Conservation (phyloP, 148 eudicot species). For the Fallopia convolvulus region DNA sequence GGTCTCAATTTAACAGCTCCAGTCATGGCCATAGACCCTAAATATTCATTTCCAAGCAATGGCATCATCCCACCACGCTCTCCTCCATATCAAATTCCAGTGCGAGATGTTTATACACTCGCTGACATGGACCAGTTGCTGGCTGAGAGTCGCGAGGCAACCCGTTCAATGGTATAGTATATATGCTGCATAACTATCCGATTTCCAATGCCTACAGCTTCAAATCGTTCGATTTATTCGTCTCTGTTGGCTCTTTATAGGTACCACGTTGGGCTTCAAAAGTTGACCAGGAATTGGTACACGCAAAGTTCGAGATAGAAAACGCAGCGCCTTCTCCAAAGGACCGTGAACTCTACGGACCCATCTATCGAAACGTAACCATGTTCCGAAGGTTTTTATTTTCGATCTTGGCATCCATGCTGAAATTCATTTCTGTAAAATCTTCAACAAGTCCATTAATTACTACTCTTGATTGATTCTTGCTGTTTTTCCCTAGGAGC, state of each 20-base stretch:
- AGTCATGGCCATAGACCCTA: neutral
- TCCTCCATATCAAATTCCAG: neutral
- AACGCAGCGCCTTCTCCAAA: constrained; percentile 25
- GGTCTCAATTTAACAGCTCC: neutral
- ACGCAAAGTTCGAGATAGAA: constrained; percentile 44
- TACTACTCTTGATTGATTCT: neutral
- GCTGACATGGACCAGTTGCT: constrained; percentile 9
- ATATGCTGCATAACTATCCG: neutral
- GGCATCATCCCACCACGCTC: neutral
- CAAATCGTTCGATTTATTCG: neutral
- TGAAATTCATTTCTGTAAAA: neutral
- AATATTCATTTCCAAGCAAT: neutral
- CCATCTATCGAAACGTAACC: constrained; percentile 48
- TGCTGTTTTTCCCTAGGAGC: constrained; percentile 34
- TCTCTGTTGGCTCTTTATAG: constrained; percentile 18
- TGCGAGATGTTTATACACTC: constrained; percentile 9
- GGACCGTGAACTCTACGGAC: constrained; percentile 39
- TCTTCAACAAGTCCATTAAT: neutral
- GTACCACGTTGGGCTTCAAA: constrained; percentile 31
- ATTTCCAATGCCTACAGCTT: neutral
- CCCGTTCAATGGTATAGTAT: constrained; percentile 7
- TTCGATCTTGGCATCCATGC: neutral
- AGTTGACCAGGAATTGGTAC: constrained; percentile 32
- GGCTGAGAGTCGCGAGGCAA: constrained; percentile 2
- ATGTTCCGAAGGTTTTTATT: constrained; percentile 42